phyloP scores from a whole-genome alignment of 2,329 filamentous ascomycete genomes.

The Pseudocercospora fijiensis region DNA sequence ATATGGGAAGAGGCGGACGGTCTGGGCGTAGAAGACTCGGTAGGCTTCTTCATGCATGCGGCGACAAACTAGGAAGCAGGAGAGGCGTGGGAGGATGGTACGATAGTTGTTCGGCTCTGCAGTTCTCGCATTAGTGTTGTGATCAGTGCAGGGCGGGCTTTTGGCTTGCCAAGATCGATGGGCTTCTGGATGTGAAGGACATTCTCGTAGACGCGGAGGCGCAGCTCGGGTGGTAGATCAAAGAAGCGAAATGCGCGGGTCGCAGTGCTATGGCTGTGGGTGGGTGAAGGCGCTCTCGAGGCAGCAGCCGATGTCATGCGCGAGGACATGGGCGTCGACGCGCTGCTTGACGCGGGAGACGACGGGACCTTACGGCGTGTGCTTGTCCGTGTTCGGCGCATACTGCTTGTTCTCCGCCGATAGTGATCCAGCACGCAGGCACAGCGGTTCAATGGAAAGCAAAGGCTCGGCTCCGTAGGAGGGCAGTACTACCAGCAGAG shows the following conservation, averaged over 20 bases:
- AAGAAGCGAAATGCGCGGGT: constrained; percentile 62
- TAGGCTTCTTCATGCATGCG: constrained; percentile 64
- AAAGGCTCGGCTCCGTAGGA: background rate
- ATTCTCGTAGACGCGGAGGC: constrained; percentile 66
- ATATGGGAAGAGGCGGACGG: constrained; percentile 65
- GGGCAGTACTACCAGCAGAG: background rate
- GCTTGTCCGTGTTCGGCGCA: constrained; percentile 24
- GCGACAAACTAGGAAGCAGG: constrained; percentile 61
- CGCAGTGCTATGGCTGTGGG: constrained; percentile 5
- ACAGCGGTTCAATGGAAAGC: background rate
- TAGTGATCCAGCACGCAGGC: constrained; percentile 8
- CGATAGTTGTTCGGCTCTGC: constrained; percentile 63
- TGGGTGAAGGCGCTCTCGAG: constrained; percentile 30
- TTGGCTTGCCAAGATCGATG: constrained; percentile 56
- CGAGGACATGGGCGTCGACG: constrained; percentile 30
- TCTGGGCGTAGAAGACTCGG: constrained; percentile 64
- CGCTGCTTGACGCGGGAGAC: constrained; percentile 23
- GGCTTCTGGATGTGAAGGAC: constrained; percentile 59
- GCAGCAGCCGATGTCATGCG: constrained; percentile 26
- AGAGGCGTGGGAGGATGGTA: constrained; percentile 57
- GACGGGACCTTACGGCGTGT: constrained; percentile 19
- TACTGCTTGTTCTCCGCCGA: constrained; percentile 25
- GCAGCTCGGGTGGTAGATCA: constrained; percentile 66
- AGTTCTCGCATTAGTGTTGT: constrained; percentile 2
- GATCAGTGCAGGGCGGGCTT: background rate